These are phyloP conservation scores for Eragrostis nindensis DNA, from an alignment of 176 grass and related monocot species.

Conservation along the genomic window DNA sequence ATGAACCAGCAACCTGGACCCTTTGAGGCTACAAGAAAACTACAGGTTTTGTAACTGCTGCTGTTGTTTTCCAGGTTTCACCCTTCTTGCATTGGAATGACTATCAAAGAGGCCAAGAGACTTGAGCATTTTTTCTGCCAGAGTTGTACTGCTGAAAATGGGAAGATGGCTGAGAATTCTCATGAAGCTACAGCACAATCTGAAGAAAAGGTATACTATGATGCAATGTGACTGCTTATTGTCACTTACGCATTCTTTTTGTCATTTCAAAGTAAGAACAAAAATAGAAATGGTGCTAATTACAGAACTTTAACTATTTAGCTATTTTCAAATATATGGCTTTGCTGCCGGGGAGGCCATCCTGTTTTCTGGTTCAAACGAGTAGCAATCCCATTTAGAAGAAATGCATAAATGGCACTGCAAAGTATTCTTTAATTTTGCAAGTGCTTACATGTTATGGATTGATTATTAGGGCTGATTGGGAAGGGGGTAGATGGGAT, in stretches of 20 bases:
- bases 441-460: background rate
- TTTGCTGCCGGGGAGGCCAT: background rate
- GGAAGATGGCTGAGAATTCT: conserved; percentile 71
- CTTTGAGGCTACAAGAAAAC: background rate
- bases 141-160: conserved; percentile 79
- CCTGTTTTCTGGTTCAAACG: conserved; percentile 9
- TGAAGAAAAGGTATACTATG: conserved; percentile 77
- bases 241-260: background rate
- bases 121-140: conserved; percentile 97
- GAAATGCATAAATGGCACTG: background rate
- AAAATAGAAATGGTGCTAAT: background rate
- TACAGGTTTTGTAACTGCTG: conserved; percentile 9
- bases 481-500: no score
- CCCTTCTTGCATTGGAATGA: conserved; percentile 88
- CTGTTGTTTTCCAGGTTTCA: conserved; percentile 79
- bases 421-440: background rate
- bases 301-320: background rate
- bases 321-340: background rate
- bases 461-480: no score
- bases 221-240: background rate
- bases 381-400: background rate
- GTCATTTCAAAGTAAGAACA: background rate
- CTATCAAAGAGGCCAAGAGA: conserved; percentile 92
- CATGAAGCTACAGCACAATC: conserved; percentile 68
- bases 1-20: background rate